Percentiles rank a stretch among this genome's conserved stretches.
These are phyloP conservation scores for Elsinoe australis DNA, from an alignment of 2,329 filamentous ascomycete genomes.

Conservation along the genomic window DNA sequence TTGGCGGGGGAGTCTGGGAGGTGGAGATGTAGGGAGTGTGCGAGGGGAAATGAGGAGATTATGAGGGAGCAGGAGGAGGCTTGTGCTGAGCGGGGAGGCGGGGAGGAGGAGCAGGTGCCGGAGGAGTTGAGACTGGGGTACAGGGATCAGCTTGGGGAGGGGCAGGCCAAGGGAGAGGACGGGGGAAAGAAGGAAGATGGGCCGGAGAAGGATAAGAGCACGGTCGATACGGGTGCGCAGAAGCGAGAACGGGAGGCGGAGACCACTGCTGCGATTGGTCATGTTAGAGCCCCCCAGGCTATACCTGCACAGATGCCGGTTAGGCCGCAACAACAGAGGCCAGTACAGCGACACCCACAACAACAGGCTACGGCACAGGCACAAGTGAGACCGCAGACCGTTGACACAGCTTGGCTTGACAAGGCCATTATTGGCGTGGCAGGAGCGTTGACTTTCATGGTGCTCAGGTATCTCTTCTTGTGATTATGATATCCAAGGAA, in stretches of 20 bases:
- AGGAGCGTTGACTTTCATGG: slow-evolving; percentile 61
- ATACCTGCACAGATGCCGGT: slow-evolving; percentile 18
- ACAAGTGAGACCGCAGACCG: slow-evolving; percentile 19
- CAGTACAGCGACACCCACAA: slow-evolving; percentile 22
- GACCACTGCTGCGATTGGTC: neutral
- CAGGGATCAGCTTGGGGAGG: slow-evolving; percentile 59
- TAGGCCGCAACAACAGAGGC: slow-evolving; percentile 16
- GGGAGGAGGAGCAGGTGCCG: slow-evolving; percentile 42
- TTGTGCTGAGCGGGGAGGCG: slow-evolving; percentile 39
- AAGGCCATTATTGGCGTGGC: slow-evolving; percentile 67
- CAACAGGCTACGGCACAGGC: slow-evolving; percentile 19
- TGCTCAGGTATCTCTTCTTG: slow-evolving; percentile 38
- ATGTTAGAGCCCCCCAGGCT: neutral
- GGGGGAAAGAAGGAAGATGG: slow-evolving; percentile 18
- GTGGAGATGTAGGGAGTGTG: slow-evolving; percentile 67
- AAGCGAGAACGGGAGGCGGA: neutral
- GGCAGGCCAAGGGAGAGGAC: slow-evolving; percentile 23
- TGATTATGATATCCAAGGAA: slow-evolving; percentile 32
- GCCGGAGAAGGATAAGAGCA: neutral
- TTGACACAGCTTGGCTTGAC: slow-evolving; percentile 58
- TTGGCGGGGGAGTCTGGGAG: slow-evolving; percentile 59
- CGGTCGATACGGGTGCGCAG: slow-evolving; percentile 1
- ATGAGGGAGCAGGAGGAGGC: slow-evolving; percentile 61
- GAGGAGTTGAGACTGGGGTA: slow-evolving; percentile 59
- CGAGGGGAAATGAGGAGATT: slow-evolving; percentile 63